Evolutionary conservation across 1,284 basidiomycete species (phyloP), one percentile per base, ranked within the genome.

Genomic region (Caloboletus firmus): DNA sequence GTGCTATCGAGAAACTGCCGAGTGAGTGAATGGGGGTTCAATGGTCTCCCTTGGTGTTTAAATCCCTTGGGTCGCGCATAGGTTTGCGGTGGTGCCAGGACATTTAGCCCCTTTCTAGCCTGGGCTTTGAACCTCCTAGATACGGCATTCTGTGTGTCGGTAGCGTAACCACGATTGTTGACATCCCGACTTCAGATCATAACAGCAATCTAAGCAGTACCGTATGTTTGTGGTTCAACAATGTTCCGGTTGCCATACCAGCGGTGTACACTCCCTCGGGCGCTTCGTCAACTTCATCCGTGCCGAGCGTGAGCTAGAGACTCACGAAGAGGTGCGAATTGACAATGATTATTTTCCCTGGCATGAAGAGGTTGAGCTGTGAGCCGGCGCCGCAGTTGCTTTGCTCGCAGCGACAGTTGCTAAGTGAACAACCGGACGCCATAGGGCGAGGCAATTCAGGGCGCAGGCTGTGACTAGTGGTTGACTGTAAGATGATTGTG

Each of bases 31-130:
- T 24, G 24, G 24, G n/a, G 40, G n/a, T n/a, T 8, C 37, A 15
- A 17, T 15, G 30, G 54, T 15, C 17, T 15, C 15, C 24, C 18
- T 36, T 37, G 7, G n/a, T 20, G 26, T 42, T 59, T 62, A 61
- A 42, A 61, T 48, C 10, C n/a, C 35, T 40, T 7, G 18, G 11
- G 10, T 32, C 15, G 17, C 7, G 51, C 47, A 62, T 55, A 49
- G 59, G 48, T 45, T 59, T 55, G 24, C 30, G 4, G 40, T 49
- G 30, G 34, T 28, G 20, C 24, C 13, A 40, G 24, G 32, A 40
- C 17, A 32, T 35, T 45, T 11, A n/a, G 5, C 15, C 34, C 24
- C 32, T 37, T 28, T 56, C 48, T 32, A 11, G 15, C n/a, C 1
- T 12, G 8, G 13, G 5, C 32, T 2, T 1, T 26, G 43, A 37